Conservation (phyloP, 2,329 filamentous ascomycete genomes). For the Colletotrichum sp. region DNA sequence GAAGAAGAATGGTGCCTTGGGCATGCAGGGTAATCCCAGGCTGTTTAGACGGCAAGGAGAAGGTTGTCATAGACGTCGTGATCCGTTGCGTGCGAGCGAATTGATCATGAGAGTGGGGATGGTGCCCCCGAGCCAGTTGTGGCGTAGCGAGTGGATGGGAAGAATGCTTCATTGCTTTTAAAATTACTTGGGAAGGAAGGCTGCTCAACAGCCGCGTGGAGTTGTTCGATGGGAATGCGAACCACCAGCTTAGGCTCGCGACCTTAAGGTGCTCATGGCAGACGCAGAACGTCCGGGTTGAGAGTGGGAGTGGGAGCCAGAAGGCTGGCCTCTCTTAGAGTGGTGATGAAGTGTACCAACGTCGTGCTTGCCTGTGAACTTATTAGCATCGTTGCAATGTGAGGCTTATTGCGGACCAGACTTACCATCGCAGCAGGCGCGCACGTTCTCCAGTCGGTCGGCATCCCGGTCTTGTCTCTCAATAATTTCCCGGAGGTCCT, state of each 20-base stretch:
- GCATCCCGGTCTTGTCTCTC: conserved; percentile 79
- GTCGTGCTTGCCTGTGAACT: conserved; percentile 70
- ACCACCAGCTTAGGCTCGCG: conserved; percentile 34
- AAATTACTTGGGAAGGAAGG: neutral
- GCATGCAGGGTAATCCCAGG: conserved; percentile 11
- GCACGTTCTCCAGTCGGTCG: conserved; percentile 89
- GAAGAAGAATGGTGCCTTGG: conserved; percentile 6
- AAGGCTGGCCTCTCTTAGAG: conserved; percentile 47
- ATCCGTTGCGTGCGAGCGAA: conserved; percentile 23
- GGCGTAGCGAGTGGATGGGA: conserved; percentile 12
- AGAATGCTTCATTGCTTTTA: conserved; percentile 14
- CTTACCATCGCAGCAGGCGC: conserved; percentile 97
- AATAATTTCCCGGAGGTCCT: conserved; percentile 81
- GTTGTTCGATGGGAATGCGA: neutral
- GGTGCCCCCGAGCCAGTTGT: conserved; percentile 2
- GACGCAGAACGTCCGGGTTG: conserved; percentile 38
- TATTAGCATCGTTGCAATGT: conserved; percentile 26
- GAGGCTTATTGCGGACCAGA: conserved; percentile 20
- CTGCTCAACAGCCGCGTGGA: conserved; percentile 10
- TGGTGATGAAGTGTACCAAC: conserved; percentile 64
- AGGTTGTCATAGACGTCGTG: conserved; percentile 23
- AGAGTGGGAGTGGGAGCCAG: conserved; percentile 38
- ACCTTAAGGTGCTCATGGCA: conserved; percentile 39
- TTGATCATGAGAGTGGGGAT: conserved; percentile 19
- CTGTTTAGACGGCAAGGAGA: conserved; percentile 16